Conservation (phyloP, 768 basidiomycete species). For the Pulveroboletus sp. region DNA sequence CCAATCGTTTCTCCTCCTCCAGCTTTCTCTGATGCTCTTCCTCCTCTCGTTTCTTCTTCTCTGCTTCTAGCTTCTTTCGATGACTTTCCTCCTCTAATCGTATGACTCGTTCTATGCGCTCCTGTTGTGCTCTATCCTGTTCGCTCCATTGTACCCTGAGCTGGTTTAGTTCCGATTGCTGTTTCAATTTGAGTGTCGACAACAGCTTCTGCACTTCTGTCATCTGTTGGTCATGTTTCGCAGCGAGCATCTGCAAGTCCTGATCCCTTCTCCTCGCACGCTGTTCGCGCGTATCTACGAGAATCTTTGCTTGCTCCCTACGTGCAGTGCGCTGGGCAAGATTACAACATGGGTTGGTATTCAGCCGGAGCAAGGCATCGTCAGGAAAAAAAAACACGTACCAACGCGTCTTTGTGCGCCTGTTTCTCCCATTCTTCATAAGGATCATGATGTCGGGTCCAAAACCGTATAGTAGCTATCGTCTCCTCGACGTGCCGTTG, state of each 20-base stretch:
- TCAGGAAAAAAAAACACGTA: constrained; percentile 18
- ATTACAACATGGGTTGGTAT: background rate
- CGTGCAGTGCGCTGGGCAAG: constrained; percentile 36
- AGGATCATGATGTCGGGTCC: constrained; percentile 40
- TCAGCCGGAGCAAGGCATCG: background rate
- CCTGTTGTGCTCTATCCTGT: constrained; percentile 43
- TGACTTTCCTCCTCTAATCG: constrained; percentile 58
- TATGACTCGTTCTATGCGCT: constrained; percentile 60
- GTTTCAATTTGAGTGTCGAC: constrained; percentile 37
- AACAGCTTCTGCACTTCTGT: constrained; percentile 48
- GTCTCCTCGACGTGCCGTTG: constrained; percentile 40
- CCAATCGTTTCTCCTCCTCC: constrained; percentile 43
- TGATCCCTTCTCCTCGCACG: constrained; percentile 6
- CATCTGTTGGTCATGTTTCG: constrained; percentile 45
- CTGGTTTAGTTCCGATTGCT: constrained; percentile 42
- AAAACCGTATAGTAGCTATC: constrained; percentile 42
- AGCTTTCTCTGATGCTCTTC: constrained; percentile 44
- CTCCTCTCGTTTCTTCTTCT: constrained; percentile 47
- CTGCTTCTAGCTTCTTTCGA: constrained; percentile 48
- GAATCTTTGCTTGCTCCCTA: constrained; percentile 22
- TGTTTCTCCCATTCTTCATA: constrained; percentile 51
- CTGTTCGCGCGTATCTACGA: constrained; percentile 18
- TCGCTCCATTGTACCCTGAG: constrained; percentile 44
- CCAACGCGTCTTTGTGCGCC: constrained; percentile 43
- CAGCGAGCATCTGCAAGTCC: constrained; percentile 31